Evolutionary conservation across 2,329 filamentous ascomycete genomes (phyloP).

Genomic region (Aureobasidium sp.): DNA sequence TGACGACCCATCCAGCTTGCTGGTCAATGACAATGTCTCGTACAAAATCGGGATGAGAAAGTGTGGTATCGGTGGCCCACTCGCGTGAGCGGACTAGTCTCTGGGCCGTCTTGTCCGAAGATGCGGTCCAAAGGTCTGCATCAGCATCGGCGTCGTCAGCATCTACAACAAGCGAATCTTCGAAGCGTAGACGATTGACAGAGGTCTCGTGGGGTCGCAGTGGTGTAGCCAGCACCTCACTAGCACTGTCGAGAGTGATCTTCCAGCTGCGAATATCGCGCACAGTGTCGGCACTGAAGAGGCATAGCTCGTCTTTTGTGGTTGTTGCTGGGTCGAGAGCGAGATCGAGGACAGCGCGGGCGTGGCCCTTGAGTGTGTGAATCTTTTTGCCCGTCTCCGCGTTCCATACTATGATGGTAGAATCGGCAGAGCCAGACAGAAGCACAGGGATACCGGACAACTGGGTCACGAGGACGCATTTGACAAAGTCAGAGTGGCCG

Average conservation of each 20-base stretch:
- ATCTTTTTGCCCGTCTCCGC: slow-evolving; percentile 59
- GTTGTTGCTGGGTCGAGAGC: slow-evolving; percentile 62
- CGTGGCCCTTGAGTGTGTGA: slow-evolving; percentile 70
- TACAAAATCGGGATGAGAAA: slow-evolving; percentile 84
- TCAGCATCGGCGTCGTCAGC: slow-evolving; percentile 34
- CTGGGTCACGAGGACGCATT: slow-evolving; percentile 60
- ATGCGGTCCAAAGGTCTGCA: slow-evolving; percentile 84
- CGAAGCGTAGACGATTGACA: slow-evolving; percentile 74
- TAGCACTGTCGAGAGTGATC: slow-evolving; percentile 47
- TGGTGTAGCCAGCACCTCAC: slow-evolving; percentile 49
- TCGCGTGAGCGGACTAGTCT: slow-evolving; percentile 62
- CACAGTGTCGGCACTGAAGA: slow-evolving; percentile 67
- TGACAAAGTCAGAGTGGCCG: slow-evolving; percentile 88
- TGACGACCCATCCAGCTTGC: slow-evolving; percentile 64
- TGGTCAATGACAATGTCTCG: slow-evolving; percentile 64
- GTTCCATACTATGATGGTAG: slow-evolving; percentile 67
- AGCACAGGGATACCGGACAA: slow-evolving; percentile 53
- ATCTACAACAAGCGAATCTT: slow-evolving; percentile 30
- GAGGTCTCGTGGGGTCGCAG: slow-evolving; percentile 85
- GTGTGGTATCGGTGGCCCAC: slow-evolving; percentile 65
- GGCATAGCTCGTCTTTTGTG: slow-evolving; percentile 37
- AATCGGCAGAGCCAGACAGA: slow-evolving; percentile 42
- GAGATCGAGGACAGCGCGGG: slow-evolving; percentile 72
- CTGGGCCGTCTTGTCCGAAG: slow-evolving; percentile 81
- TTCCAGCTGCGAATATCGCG: slow-evolving; percentile 67